Conservation (phyloP, 1,139 yeast genomes). For the Casaregolazyma lundiana region DNA sequence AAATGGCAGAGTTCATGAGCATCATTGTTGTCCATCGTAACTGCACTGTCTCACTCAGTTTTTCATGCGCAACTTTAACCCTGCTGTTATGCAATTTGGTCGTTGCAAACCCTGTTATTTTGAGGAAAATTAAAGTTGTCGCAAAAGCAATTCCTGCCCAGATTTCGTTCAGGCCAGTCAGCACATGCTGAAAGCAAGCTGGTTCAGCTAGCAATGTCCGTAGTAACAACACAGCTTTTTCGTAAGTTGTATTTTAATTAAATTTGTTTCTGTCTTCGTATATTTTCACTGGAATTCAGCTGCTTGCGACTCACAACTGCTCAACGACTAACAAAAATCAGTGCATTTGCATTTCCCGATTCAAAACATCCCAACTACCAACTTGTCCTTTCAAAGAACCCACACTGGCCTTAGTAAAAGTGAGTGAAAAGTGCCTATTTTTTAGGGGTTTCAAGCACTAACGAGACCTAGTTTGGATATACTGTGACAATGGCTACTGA, state of each 20-base stretch:
- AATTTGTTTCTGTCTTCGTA: too few species aligned
- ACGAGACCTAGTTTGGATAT: neutral
- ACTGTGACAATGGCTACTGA: conserved; percentile 11
- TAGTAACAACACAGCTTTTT: too few species aligned
- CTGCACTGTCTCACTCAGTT: neutral
- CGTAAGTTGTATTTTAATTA: too few species aligned
- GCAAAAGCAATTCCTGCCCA: neutral
- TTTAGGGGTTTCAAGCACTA: neutral
- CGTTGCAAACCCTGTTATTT: neutral
- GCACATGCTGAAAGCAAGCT: neutral
- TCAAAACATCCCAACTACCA: neutral
- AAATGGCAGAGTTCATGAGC: neutral
- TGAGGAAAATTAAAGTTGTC: neutral
- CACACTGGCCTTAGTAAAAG: neutral
- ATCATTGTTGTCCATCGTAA: neutral
- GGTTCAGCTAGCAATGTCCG: too few species aligned
- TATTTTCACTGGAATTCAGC: too few species aligned
- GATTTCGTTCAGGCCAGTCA: neutral
- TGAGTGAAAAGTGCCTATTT: too few species aligned
- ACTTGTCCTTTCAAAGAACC: neutral
- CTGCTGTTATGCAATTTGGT: too few species aligned
- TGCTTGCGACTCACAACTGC: too few species aligned
- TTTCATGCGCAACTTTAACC: too few species aligned
- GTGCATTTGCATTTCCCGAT: neutral
- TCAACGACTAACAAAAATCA: neutral